Base-by-base conservation (phyloP, 2,329 filamentous ascomycete species). In the Sarocladium brachiariae region DNA sequence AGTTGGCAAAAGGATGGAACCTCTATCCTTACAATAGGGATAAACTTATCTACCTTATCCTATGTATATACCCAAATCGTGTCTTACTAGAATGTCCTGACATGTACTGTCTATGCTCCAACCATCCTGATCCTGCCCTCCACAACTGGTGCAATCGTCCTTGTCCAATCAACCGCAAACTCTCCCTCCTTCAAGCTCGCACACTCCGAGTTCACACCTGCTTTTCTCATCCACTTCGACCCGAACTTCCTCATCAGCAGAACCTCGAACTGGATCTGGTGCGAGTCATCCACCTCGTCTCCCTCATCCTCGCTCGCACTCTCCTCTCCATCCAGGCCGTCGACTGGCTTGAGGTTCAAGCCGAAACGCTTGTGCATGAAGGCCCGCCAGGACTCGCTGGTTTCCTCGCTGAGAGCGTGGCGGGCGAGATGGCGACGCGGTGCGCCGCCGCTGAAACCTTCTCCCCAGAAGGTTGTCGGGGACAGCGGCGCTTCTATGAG, bases 81-180 rank as follows among this genome's bases (percentile, higher is more conserved):
- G n/a, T n/a, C n/a, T n/a, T n/a, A n/a, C n/a, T n/a, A n/a, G n/a
- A n/a, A n/a, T n/a, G n/a, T n/a, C n/a, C 33, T 35, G 7, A 5
- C 14, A 10, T 35, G 33, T 35, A n/a, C 14, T n/a, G 21, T 39
- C 35, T 39, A 39, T 8, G 35, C 13, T 24, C 53, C 59, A 2
- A 76, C 61, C 63, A 75, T 76, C 27, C 63, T 65, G 37, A 95
- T 95, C 45, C 89, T 78, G 1, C 88, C 89, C 63, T 95, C 89
- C 8, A 92, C 54, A 51, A 78, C 77, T 1, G 90, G 90, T 51
- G 84, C 81, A 64, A 95, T 91, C 2, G 87, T 85, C 54, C 79
- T 81, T 8, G 88, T 92, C 89, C 89, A 95, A 56, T 84, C 77
- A 27, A 86, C 81, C 48, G 82, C 77, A 39, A 73, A 72, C 53